Conservation (phyloP, 2,329 filamentous ascomycete genomes). For the Plectosphaerella sp. region DNA sequence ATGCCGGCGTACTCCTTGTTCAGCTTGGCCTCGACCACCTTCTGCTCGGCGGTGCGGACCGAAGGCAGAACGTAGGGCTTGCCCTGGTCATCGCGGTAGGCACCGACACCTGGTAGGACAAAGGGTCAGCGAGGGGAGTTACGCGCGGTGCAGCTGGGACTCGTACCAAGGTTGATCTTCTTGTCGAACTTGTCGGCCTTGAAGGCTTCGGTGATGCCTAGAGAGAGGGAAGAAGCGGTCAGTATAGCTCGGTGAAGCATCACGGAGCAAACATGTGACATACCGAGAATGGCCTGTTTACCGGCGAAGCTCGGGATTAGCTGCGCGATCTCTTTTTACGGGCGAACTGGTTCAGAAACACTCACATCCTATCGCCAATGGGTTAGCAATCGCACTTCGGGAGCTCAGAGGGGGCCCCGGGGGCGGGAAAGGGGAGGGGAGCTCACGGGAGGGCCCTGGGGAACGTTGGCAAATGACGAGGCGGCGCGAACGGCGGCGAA, state of each 20-base stretch:
- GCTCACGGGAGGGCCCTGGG: slow-evolving; percentile 90
- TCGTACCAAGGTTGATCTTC: slow-evolving; percentile 94
- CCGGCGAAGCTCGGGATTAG: slow-evolving; percentile 6
- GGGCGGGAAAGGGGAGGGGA: slow-evolving; percentile 4
- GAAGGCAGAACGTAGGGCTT: slow-evolving; percentile 98
- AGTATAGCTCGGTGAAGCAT: slow-evolving; percentile 12
- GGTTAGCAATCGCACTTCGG: slow-evolving; percentile 26
- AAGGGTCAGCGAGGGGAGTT: slow-evolving; percentile 1
- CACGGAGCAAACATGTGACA: slow-evolving; percentile 20
- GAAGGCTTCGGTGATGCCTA: slow-evolving; percentile 95
- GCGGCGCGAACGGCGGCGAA: slow-evolving; percentile 36
- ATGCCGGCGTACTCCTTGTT: slow-evolving; percentile 99
- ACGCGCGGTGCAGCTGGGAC: slow-evolving; percentile 4
- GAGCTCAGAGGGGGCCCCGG: not conserved
- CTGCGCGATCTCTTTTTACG: not conserved
- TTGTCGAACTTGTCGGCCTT: slow-evolving; percentile 90
- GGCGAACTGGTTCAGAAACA: slow-evolving; percentile 13
- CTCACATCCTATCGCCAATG: slow-evolving; percentile 30
- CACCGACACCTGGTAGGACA: slow-evolving; percentile 70
- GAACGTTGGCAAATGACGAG: slow-evolving; percentile 87
- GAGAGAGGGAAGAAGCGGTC: slow-evolving; percentile 9
- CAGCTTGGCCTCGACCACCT: slow-evolving; percentile 69
- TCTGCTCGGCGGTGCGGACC: slow-evolving; percentile 82
- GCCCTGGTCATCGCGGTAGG: slow-evolving; percentile 96
- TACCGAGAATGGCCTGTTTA: slow-evolving; percentile 71